phyloP scores from a whole-genome alignment of 1,284 basidiomycete genomes.

The Sporisorium reilianum region DNA sequence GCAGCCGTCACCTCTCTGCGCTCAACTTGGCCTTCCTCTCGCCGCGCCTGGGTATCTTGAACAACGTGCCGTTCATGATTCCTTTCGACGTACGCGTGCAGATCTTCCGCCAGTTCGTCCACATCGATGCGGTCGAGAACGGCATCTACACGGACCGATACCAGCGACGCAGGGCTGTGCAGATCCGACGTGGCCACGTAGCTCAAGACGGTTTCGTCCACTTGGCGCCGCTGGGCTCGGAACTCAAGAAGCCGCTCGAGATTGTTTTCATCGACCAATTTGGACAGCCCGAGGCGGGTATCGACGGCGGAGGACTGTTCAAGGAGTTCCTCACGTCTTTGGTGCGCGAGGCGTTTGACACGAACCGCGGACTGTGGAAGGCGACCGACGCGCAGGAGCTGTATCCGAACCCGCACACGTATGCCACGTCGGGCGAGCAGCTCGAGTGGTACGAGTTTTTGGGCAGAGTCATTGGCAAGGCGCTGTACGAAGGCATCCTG shows the following conservation, averaged over 20 bases:
- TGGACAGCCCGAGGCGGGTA: constrained; percentile 86
- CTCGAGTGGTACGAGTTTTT: constrained; percentile 90
- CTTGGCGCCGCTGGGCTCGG: constrained; percentile 77
- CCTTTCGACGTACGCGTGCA: constrained; percentile 90
- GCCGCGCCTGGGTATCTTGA: constrained; percentile 88
- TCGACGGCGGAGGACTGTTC: constrained; percentile 96
- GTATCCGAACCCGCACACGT: constrained; percentile 85
- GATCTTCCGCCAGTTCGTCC: constrained; percentile 76
- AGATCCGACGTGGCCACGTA: constrained; percentile 80
- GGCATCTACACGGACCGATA: constrained; percentile 26
- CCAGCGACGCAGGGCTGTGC: constrained; percentile 70
- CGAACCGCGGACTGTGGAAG: constrained; percentile 92
- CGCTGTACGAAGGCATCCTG: constrained; percentile 94
- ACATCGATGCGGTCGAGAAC: constrained; percentile 49
- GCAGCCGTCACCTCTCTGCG: constrained; percentile 66
- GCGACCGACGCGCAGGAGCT: constrained; percentile 89
- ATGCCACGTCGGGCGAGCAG: constrained; percentile 60
- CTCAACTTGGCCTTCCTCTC: constrained; percentile 81
- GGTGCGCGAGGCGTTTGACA: constrained; percentile 90
- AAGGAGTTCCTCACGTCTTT: constrained; percentile 91
- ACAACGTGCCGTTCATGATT: constrained; percentile 96
- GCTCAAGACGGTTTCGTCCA: constrained; percentile 86
- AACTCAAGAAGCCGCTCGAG: constrained; percentile 82
- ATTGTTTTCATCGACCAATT: constrained; percentile 93
- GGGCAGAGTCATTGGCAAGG: constrained; percentile 92